Evolutionary conservation across 2,329 filamentous ascomycete genomes (phyloP), one percentile per base, ranked within the genome.

Genomic region (Zymoseptoria tritici): DNA sequence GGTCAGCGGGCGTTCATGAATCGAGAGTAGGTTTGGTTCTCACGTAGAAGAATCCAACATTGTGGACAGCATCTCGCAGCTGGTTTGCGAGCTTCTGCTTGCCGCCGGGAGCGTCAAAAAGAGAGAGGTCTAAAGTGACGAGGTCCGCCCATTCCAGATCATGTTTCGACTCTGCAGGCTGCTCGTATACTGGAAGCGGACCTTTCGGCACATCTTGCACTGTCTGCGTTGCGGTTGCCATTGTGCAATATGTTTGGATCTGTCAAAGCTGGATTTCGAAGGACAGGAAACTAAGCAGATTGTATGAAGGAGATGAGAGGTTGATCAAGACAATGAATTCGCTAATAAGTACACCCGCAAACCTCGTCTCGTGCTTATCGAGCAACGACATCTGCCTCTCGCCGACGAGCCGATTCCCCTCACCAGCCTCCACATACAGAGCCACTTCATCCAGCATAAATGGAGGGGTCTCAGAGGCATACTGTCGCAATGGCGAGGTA

Each of bases 11-110:
- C 36, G 5, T 42, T 42, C 36, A 42, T 11, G 16, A 8, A 13
- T 24, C 1, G 3, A 19, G 6, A 2, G 11, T 21, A n/a, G 9
- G 19, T 3, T 5, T 5, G 16, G 22, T 13, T 50, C 57, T n/a
- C 46, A 86, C 80, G 62, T 86, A 85, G 73, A 86, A 87, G 74
- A 86, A 83, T 0, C 83, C 81, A 64, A 76, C 72, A 65, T 77
- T 70, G 57, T 76, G 70, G 64, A 68, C 68, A 22, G 82, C 82
- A 56, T 84, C 79, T 20, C 80, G 77, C 1, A 86, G 75, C 62
- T 84, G 80, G 53, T 78, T 76, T 1, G 81, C 80, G 0, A 85
- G 72, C 49, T 74, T 73, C 62, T 83, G 74, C 65, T 83, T 84
- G 3, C 82, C 82, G 0, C 79, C 81, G 0, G 81, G 80, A 36